phyloP scores from a whole-genome alignment of 73 alveolate species.

The Paramecium caudatum region DNA sequence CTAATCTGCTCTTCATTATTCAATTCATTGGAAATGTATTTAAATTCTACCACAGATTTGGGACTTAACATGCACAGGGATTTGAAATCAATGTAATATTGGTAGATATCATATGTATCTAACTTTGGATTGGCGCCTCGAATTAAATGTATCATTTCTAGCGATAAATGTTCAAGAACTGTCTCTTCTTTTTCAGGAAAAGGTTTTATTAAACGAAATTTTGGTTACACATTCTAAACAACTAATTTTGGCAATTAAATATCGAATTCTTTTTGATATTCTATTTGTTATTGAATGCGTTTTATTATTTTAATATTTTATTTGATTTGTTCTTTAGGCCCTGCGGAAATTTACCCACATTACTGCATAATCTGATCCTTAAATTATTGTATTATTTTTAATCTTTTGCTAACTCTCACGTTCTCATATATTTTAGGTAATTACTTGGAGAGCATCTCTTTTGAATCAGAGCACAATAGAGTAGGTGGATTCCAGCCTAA shows the following conservation, averaged over 20 bases:
- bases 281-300: neutral
- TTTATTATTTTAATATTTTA: neutral
- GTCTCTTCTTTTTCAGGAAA: neutral
- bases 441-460: neutral
- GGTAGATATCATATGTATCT: neutral
- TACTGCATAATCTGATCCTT: neutral
- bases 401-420: neutral
- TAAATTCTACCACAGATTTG: too few species aligned
- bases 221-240: neutral
- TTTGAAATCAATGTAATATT: slow-evolving; percentile 17
- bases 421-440: slow-evolving; percentile 5
- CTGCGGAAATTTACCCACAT: neutral
- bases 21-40: slow-evolving; percentile 19
- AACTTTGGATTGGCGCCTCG: neutral
- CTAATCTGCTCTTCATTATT: slow-evolving; percentile 13
- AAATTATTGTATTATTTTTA: neutral
- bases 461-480: slow-evolving; percentile 7
- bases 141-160: neutral
- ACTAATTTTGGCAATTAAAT: slow-evolving; percentile 21
- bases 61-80: neutral
- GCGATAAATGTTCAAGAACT: neutral
- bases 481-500: slow-evolving; percentile 46
- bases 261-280: slow-evolving; percentile 6
- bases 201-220: neutral
- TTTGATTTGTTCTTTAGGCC: neutral